Base-by-base conservation (phyloP, 177 flowering plant species). In the Vitis hybrid region DNA sequence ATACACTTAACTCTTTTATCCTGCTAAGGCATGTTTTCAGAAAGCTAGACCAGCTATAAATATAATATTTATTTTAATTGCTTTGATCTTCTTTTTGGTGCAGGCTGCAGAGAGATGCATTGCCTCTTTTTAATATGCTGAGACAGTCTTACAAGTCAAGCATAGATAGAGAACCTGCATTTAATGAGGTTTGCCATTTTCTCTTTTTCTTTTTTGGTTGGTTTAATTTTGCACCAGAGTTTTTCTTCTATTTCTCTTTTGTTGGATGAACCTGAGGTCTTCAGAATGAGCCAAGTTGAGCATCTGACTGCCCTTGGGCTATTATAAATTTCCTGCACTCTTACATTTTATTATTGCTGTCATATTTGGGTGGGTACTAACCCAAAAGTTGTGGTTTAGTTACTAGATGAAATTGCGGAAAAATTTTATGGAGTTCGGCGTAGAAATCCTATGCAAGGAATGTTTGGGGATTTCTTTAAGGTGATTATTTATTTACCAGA, bases 91-190 rank as follows among this genome's bases (percentile, higher is more conserved):
- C 5, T 70, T 64, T 52, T 49, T 1, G 5, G 10, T 76, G 79
- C 91, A 95, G 99, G 79, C 81, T 95, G 86, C 80, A 88, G 75
- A 91, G 98, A 80, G 99, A 95, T 80, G 98, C 99, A 55, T 82
- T 95, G 81, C 98, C 99, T 48, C 90, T 95, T 70, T 95, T 89
- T 67, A 84, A 82, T 74, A 89, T 89, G 82, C 77, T 95, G 85
- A 86, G 87, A 68, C 84, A 80, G 74, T 88, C 72, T 39, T 95
- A 83, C 81, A 82, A 85, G 76, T 69, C 93, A 9, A 84, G 90
- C 66, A 82, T 90, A 69, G 92, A 90, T 22, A 85, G 90, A 70
- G 99, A 95, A 51, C 85, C 94, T 62, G 18, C 83, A 52, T 86
- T 93, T 68, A 74, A 81, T 64, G 99, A 95, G 93, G 98, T 93